Base-by-base conservation (phyloP, 2,329 filamentous ascomycete genomes). In the Sphaerulina vaccinii region DNA sequence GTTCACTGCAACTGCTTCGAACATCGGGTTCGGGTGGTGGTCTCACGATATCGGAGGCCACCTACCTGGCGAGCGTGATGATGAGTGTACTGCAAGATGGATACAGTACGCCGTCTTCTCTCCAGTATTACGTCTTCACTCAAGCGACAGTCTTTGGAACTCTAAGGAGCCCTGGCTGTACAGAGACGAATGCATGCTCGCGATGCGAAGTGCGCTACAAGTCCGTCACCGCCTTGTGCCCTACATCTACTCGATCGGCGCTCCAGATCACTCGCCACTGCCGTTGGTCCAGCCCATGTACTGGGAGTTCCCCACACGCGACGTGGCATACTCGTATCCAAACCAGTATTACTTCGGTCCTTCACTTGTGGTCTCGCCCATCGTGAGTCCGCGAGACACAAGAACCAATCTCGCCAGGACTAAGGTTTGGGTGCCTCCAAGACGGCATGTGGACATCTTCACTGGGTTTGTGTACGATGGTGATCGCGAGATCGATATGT, bases 11-110 rank as follows among this genome's bases (percentile, higher is more conserved):
- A 84, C 80, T 0, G 80, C 83, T 0, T 82, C 80, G 8, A 86
- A 86, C 64, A 83, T 86, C 52, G 83, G 83, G 0, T 86, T 82
- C 56, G 83, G 82, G 2, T 85, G 82, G 82, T 86, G 83, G 83
- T 82, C 79, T 43, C 82, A 86, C 63, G 83, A 86, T 56, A 83
- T 86, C 22, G 83, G 83, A n/a, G 83, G 83, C 0, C 83, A 86
- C 62, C 78, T 80, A 59, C 63, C 67, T 2, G 83, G 83, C 3
- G 68, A 68, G 33, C 75, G 78, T 5, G 79, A 82, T 43, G 82
- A 84, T 44, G 80, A 86, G 59, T 70, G 84, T 6, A 73, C 76
- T 1, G 74, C 78, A 1, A 75, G 83, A 15, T 86, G 82, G 83
- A 73, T 83, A 0, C 83, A 86, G 61, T 72, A 81, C 2, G 83